Conservation (phyloP, 352 stramenopile species). For the Globisporangium solare region DNA sequence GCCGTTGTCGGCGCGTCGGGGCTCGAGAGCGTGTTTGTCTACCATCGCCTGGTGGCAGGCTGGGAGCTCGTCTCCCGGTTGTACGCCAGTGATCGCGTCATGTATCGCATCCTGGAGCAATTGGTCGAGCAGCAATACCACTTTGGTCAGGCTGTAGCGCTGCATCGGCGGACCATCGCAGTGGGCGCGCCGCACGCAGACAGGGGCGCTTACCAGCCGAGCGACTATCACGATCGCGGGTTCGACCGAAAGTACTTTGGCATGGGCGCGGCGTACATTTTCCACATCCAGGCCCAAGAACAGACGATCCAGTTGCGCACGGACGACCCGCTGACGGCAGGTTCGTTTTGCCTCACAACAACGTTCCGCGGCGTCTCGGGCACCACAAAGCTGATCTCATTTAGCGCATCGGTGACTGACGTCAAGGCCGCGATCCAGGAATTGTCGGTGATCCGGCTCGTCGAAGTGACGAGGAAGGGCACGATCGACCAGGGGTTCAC, state of each 20-base stretch:
- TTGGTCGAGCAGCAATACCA: constrained; percentile 80
- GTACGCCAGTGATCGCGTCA: constrained; percentile 77
- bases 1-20: constrained; percentile 87
- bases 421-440: constrained; percentile 84
- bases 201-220: constrained; percentile 50
- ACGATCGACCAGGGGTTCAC: constrained; percentile 76
- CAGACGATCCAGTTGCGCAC: constrained; percentile 55
- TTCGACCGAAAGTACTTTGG: constrained; percentile 65
- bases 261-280: constrained; percentile 71
- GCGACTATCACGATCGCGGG: constrained; percentile 49
- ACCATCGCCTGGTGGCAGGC: constrained; percentile 40
- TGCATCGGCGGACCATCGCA: constrained; percentile 82
- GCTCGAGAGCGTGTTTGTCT: constrained; percentile 63
- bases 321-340: constrained; percentile 53
- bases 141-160: constrained; percentile 85
- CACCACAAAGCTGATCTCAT: constrained; percentile 57
- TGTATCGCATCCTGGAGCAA: constrained; percentile 71
- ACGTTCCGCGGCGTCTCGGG: constrained; percentile 54
- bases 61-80: constrained; percentile 62
- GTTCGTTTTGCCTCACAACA: constrained; percentile 73
- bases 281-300: constrained; percentile 71
- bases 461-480: constrained; percentile 70
- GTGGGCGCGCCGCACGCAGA: constrained; percentile 86
- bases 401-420: constrained; percentile 46
- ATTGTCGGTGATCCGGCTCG: constrained; percentile 69